Evolutionary conservation across 176 grass and related monocot genomes (phyloP).

Genomic region (Triticum timopheevii): DNA sequence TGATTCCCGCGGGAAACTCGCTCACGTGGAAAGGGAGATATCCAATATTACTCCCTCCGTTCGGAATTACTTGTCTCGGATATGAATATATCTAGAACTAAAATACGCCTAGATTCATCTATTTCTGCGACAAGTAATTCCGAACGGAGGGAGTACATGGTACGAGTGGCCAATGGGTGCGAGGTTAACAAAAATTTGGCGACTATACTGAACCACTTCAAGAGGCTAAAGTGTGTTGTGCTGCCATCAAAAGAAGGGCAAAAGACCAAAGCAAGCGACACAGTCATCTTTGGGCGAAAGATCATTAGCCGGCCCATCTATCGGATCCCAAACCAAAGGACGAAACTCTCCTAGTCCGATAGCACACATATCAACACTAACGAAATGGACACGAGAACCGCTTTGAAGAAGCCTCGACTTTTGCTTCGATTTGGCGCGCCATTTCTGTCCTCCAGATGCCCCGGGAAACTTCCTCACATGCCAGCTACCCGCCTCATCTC

Average conservation of each 20-base stretch:
- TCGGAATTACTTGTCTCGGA: too few species aligned
- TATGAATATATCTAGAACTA: too few species aligned
- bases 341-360: not conserved
- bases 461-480: slow-evolving; percentile 21
- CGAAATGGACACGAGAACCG: not conserved
- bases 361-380: not conserved
- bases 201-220: too few species aligned
- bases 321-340: not conserved
- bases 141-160: too few species aligned
- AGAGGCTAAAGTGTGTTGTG: not conserved
- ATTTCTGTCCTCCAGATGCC: not conserved
- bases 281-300: slow-evolving; percentile 19
- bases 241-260: not conserved
- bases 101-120: too few species aligned
- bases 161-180: too few species aligned
- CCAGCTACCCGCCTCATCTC: not conserved
- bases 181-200: too few species aligned
- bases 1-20: slow-evolving; percentile 8
- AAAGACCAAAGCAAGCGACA: slow-evolving; percentile 20
- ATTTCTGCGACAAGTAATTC: too few species aligned
- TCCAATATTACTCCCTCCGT: too few species aligned
- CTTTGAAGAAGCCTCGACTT: not conserved
- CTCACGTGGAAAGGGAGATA: not conserved
- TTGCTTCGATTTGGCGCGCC: not conserved
- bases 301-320: not conserved